These are phyloP conservation scores for Immersiella caudata DNA, from an alignment of 495 filamentous ascomycete species.

Conservation along the genomic window DNA sequence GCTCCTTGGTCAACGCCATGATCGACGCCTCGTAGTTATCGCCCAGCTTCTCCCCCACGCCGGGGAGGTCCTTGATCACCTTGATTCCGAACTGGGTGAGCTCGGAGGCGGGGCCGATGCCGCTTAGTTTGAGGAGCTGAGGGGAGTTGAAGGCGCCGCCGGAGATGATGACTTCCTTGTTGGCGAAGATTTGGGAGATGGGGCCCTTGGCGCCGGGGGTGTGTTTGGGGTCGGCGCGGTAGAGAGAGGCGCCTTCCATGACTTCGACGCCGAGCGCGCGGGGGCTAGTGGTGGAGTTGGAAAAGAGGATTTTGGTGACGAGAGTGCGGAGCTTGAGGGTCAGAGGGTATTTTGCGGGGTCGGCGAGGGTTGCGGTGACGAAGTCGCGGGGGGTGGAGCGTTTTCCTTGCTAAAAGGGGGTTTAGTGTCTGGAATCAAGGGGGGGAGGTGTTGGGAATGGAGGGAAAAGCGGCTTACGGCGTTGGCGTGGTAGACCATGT, in stretches of 20 bases:
- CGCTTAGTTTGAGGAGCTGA: slow-evolving; percentile 58
- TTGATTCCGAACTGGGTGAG: slow-evolving; percentile 51
- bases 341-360: slow-evolving; percentile 36
- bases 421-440: slow-evolving; percentile 29
- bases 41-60: slow-evolving; percentile 58
- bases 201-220: slow-evolving; percentile 27
- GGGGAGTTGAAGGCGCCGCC: slow-evolving; percentile 61
- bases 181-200: slow-evolving; percentile 26
- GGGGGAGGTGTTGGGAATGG: no score
- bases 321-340: slow-evolving; percentile 41
- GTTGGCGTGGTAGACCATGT: slow-evolving; percentile 41
- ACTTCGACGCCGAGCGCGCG: slow-evolving; percentile 44
- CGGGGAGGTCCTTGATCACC: slow-evolving; percentile 52
- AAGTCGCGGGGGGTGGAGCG: slow-evolving; percentile 43
- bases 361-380: slow-evolving; percentile 35
- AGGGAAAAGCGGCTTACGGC: slow-evolving; percentile 37
- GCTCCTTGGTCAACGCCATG: slow-evolving; percentile 28
- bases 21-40: slow-evolving; percentile 54
- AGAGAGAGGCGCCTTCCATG: slow-evolving; percentile 40
- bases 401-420: slow-evolving; percentile 24
- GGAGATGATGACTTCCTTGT: slow-evolving; percentile 55
- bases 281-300: slow-evolving; percentile 30
- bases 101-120: slow-evolving; percentile 56
- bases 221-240: slow-evolving; percentile 45
- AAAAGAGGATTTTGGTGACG: slow-evolving; percentile 43